Evolutionary conservation across 1,284 basidiomycete genomes (phyloP), one percentile per base, ranked within the genome.

Genomic region (Xerocomus cyaneibrunnescens): DNA sequence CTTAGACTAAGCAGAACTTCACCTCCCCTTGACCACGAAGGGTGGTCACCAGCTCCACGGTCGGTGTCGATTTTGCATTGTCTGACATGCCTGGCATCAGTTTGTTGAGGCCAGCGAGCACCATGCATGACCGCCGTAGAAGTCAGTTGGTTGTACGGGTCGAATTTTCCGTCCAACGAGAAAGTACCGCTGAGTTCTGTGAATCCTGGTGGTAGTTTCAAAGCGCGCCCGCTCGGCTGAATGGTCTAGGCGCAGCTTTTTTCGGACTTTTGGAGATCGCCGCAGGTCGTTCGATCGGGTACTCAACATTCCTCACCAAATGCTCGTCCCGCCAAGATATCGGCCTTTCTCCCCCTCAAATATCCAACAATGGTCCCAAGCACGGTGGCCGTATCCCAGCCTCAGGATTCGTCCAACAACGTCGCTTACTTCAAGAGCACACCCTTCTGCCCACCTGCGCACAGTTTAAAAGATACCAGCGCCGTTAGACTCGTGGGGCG

Each of bases 1-100:
- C 27, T 38, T n/a, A n/a, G n/a, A n/a, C 27, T 14, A 38, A 43
- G 36, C 40, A 63, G 37, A 55, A 21, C 27, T 19, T 42, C 28
- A 40, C 41, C 16, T 9, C 22, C 17, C 7, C 45, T 35, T 22
- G 43, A 45, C 44, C 14, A 22, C 30, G 27, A 48, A 46, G 45
- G 30, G 35, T 21, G 32, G 39, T 31, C 38, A 37, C 37, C 14
- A 28, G 8, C 19, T 28, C 43, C 39, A 65, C 35, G 51, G 55
- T 59, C 28, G 49, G 48, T 58, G 42, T 41, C 22, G 27, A 39
- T 56, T 28, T 30, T 42, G 35, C 19, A 34, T 44, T 23, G 51
- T 42, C 41, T 56, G 44, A 51, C 43, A 2, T 21, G 28, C 22
- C 37, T 44, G 35, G 31, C 30, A 38, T 28, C 25, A 7, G 21